phyloP scores from a whole-genome alignment of 176 grass and related monocot genomes.

The Thalia dealbata region DNA sequence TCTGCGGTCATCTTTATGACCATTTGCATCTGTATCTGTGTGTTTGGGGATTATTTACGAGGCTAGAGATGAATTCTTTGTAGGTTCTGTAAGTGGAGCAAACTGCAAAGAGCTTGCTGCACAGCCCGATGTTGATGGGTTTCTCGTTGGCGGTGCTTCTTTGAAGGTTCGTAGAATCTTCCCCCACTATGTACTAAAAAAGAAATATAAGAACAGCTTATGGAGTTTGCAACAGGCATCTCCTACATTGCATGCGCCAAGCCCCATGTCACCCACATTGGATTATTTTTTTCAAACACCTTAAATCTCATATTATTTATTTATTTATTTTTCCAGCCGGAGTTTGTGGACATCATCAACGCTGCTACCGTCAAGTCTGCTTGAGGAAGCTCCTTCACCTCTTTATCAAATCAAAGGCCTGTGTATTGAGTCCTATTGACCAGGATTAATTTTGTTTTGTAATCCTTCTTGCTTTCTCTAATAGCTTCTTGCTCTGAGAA shows the following conservation, averaged over 20 bases:
- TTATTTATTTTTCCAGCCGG: conserved; percentile 38
- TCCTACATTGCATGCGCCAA: too few species aligned
- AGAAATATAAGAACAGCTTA: background rate
- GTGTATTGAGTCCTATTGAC: background rate
- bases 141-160: conserved; percentile 18
- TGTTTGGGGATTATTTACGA: background rate
- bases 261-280: too few species aligned
- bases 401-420: background rate
- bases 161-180: conserved; percentile 5
- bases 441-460: background rate
- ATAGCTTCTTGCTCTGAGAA: background rate
- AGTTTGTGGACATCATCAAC: conserved; percentile 83
- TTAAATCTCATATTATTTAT: conserved; percentile 8
- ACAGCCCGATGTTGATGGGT: conserved; percentile 21
- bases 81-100: conserved; percentile 13
- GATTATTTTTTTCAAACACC: too few species aligned
- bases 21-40: background rate
- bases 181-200: too few species aligned
- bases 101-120: conserved; percentile 15
- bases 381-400: background rate
- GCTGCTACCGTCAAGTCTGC: conserved; percentile 52
- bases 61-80: background rate
- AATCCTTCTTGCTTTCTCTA: background rate
- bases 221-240: background rate
- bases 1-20: background rate